Conservation (phyloP, 2,329 filamentous ascomycete species). For the Aureobasidium mangrovei region DNA sequence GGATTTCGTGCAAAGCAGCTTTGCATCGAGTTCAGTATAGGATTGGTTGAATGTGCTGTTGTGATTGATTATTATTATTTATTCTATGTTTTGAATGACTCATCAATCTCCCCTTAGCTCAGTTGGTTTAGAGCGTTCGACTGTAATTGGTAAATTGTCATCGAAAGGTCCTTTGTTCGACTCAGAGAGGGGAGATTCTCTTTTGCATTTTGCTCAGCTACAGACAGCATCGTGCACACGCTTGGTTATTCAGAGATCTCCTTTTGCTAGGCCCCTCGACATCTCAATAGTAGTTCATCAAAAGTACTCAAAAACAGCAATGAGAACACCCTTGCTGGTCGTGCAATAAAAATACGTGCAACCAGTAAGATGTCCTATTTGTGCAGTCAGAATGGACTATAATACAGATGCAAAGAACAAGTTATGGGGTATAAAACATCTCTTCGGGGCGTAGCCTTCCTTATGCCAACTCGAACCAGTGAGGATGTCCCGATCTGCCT, state of each 20-base stretch:
- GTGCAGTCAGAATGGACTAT: not conserved
- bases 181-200: slow-evolving; percentile 11
- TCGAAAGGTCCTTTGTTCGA: slow-evolving; percentile 13
- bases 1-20: no score
- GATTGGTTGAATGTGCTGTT: no score
- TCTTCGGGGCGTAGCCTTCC: not conserved
- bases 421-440: not conserved
- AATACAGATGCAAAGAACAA: not conserved
- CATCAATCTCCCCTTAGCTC: slow-evolving; percentile 12
- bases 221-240: no score
- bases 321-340: no score
- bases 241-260: no score
- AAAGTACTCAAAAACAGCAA: no score
- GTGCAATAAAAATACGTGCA: no score
- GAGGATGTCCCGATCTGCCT: not conserved
- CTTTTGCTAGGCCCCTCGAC: no score
- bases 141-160: slow-evolving; percentile 11
- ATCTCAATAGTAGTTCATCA: no score
- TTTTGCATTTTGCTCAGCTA: not conserved
- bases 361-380: not conserved
- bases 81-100: not conserved
- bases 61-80: no score
- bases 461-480: not conserved
- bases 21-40: no score
- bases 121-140: slow-evolving; percentile 13